A percentile compares a stretch with the other conserved stretches of the same genome.
These are phyloP conservation scores for Phytophthora rubi DNA, from an alignment of 352 stramenopile species.

Conservation along the genomic window DNA sequence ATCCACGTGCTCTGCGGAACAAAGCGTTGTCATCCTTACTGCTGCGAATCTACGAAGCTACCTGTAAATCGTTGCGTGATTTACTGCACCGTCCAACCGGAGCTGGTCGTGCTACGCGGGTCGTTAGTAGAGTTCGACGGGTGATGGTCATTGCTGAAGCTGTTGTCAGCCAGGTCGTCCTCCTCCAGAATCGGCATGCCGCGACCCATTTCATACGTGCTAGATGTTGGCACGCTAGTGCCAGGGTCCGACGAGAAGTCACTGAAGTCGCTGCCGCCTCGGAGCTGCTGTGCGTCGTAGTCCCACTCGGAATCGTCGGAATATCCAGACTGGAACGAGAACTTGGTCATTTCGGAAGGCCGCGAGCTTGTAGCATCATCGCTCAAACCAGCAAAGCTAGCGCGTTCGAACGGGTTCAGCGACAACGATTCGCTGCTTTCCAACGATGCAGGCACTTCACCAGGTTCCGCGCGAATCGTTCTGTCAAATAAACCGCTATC, in stretches of 20 bases:
- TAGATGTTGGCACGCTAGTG: conserved; percentile 40
- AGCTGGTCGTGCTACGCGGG: conserved; percentile 54
- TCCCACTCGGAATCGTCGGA: conserved; percentile 79
- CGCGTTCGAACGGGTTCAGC: conserved; percentile 70
- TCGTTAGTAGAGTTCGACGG: conserved; percentile 29
- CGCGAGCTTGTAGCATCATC: conserved; percentile 56
- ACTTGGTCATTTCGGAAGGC: conserved; percentile 70
- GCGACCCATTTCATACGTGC: conserved; percentile 60
- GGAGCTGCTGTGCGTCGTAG: conserved; percentile 57
- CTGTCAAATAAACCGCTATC: conserved; percentile 40
- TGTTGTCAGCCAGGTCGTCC: conserved; percentile 44
- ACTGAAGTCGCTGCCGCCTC: conserved; percentile 38
- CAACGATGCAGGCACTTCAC: conserved; percentile 18
- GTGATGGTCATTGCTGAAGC: conserved; percentile 26
- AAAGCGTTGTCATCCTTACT: conserved; percentile 30
- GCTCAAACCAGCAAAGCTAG: conserved; percentile 72
- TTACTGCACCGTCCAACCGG: conserved; percentile 63
- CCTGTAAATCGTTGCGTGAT: conserved; percentile 12
- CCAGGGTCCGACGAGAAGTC: conserved; percentile 46
- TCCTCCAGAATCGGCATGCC: conserved; percentile 76
- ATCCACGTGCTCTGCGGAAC: conserved; percentile 29
- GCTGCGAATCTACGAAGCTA: conserved; percentile 2
- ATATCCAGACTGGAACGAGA: conserved; percentile 80
- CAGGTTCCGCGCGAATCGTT: conserved; percentile 34
- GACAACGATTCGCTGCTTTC: conserved; percentile 69